Evolutionary conservation across 148 eudicot genomes (phyloP).

Genomic region (Cornus controversa): DNA sequence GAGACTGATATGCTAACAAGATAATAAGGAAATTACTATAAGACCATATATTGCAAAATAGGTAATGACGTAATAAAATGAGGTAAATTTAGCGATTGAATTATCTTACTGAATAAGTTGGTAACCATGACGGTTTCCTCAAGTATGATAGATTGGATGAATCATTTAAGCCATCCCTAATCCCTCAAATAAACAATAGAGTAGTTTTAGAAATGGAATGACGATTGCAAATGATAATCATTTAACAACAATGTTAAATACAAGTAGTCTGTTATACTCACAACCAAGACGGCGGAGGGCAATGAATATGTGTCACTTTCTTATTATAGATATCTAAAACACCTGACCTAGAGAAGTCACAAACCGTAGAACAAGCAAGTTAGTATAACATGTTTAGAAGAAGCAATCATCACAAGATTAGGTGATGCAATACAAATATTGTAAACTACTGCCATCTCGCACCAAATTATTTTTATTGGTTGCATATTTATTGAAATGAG

Average conservation of each 20-base stretch:
- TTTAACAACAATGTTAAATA: neutral
- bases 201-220: neutral
- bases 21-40: neutral
- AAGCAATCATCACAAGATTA: neutral
- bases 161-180: slow-evolving; percentile 48
- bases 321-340: slow-evolving; percentile 59
- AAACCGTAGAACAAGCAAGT: neutral
- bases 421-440: neutral
- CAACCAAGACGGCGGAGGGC: slow-evolving; percentile 98
- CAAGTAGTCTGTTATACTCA: slow-evolving; percentile 38
- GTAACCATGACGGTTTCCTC: slow-evolving; percentile 80
- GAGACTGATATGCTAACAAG: neutral
- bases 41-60: neutral
- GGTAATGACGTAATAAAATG: neutral
- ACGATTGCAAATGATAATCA: neutral
- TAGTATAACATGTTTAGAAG: neutral
- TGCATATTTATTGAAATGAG: too few species aligned
- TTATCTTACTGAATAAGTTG: slow-evolving; percentile 57
- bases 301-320: slow-evolving; percentile 87
- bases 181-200: slow-evolving; percentile 16
- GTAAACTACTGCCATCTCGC: neutral
- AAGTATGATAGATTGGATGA: slow-evolving; percentile 34
- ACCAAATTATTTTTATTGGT: too few species aligned
- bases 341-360: slow-evolving; percentile 67
- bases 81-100: neutral